Base-by-base conservation (phyloP, 768 basidiomycete genomes). In the Saitozyma sp. region DNA sequence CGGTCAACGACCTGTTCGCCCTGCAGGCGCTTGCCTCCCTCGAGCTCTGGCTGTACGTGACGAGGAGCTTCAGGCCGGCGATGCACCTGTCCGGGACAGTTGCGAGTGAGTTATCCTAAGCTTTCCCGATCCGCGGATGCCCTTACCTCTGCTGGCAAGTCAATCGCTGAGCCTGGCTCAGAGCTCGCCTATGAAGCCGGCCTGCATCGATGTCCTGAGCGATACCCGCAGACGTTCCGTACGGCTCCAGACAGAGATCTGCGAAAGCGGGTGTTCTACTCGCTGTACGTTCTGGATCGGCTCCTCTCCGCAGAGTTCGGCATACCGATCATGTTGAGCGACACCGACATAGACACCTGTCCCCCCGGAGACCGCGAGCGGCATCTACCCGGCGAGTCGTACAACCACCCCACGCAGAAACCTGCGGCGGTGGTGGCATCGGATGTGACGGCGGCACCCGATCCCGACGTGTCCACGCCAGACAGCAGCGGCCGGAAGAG, bases 321-420 rank as follows among this genome's bases (percentile, higher is more conserved):
- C 43, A 62, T 67, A n/a, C 68, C 68, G 9, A 37, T 67, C 55
- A 64, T 64, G 58, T 54, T 70, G 42, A 66, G 50, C 54, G 65
- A 70, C 48, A 64, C 63, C 42, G 68, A 70, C 48, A 64, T 70
- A 54, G 68, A 70, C 50, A 58, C 55, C 11, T 70, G 68, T 40
- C 38, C 64, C 5, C 68, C 68, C 9, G 65, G 65, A 20, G 62
- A 52, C 19, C 9, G 14, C 16, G 68, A 70, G 38, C 20, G 43
- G 37, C 68, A 70, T 45, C 13, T 29, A 9, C 42, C 43, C 29
- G 53, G 17, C n/a, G 53, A 55, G 19, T 55, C 54, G 37, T 45
- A 50, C 38, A 29, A n/a, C 5, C 53, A 54, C 39, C 53, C 53
- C 16, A 38, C 53, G 10, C 53, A 38, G n/a, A 29, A 17, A 8